Evolutionary conservation across 2,329 filamentous ascomycete genomes (phyloP).

Genomic region (Fusarium pilosicola): DNA sequence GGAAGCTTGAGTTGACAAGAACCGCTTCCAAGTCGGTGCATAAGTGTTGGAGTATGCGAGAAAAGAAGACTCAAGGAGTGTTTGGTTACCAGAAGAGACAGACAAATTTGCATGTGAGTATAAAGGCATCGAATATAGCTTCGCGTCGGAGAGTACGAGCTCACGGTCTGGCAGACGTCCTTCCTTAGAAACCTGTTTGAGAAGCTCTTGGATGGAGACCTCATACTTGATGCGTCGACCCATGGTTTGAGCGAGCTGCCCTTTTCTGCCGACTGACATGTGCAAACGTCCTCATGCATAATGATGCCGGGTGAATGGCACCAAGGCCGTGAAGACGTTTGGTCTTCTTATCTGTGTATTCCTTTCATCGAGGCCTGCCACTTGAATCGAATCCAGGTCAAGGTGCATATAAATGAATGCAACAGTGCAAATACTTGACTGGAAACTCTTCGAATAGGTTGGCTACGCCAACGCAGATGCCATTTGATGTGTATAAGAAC

Average conservation of each 20-base stretch:
- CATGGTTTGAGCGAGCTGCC: not conserved
- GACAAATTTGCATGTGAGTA: not conserved
- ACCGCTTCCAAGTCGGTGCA: not conserved
- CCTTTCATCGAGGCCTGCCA: constrained; percentile 1
- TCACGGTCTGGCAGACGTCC: not conserved
- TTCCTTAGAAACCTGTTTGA: not conserved
- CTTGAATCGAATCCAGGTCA: not conserved
- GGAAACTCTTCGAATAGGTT: not conserved
- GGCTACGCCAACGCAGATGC: not conserved
- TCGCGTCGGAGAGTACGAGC: not conserved
- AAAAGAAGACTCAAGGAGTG: not conserved
- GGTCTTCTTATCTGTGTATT: not conserved
- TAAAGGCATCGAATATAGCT: not conserved
- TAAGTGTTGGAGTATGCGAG: not conserved
- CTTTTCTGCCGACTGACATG: not conserved
- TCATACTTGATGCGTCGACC: not conserved
- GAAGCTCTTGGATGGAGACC: not conserved
- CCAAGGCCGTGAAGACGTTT: not conserved
- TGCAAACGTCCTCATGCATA: not conserved
- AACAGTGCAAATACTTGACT: not conserved
- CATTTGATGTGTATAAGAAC: not conserved
- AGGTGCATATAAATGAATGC: not conserved
- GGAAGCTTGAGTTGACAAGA: not conserved
- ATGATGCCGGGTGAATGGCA: not conserved
- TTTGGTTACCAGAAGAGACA: not conserved